A percentile compares a stretch with the other conserved stretches of the same genome.
These are phyloP conservation scores for Leccinum longicurvipes DNA, from an alignment of 768 basidiomycete genomes.

Conservation along the genomic window DNA sequence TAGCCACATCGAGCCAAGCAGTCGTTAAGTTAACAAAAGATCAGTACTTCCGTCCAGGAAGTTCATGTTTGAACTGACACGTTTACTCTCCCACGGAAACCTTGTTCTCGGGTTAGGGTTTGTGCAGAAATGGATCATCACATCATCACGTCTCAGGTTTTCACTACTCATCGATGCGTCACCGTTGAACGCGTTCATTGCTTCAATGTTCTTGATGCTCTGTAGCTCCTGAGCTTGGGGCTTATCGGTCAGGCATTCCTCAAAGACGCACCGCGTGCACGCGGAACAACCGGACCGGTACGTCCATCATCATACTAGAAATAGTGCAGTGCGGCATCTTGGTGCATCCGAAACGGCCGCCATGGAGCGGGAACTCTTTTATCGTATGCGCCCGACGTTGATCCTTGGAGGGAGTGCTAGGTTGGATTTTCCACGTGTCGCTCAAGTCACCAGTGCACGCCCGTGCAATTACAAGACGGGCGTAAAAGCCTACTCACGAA, in stretches of 20 bases:
- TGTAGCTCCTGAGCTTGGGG: conserved; percentile 56
- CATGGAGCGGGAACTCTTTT: conserved; percentile 69
- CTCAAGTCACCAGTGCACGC: conserved; percentile 33
- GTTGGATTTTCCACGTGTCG: conserved; percentile 86
- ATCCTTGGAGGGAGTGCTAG: conserved; percentile 62
- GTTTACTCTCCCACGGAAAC: conserved; percentile 27
- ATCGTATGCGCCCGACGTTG: conserved; percentile 75
- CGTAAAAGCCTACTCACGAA: neutral
- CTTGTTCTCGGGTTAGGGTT: conserved; percentile 22
- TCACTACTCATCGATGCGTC: too few species aligned
- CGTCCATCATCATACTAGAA: conserved; percentile 85
- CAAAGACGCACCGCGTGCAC: conserved; percentile 65
- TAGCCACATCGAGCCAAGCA: conserved; percentile 21
- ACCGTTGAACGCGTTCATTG: too few species aligned
- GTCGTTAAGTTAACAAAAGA: neutral
- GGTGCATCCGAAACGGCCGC: conserved; percentile 74
- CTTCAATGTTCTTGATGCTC: too few species aligned
- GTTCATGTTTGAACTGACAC: conserved; percentile 11
- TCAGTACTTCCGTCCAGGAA: neutral
- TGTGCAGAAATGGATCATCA: too few species aligned
- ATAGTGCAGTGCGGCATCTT: conserved; percentile 72
- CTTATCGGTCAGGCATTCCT: conserved; percentile 63
- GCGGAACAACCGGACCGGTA: conserved; percentile 78
- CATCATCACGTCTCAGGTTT: too few species aligned
- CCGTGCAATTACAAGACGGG: neutral